Evolutionary conservation across 345 rosid species (phyloP), one percentile per base, ranked within the genome.

Genomic region (Eucalyptus leucophloia): DNA sequence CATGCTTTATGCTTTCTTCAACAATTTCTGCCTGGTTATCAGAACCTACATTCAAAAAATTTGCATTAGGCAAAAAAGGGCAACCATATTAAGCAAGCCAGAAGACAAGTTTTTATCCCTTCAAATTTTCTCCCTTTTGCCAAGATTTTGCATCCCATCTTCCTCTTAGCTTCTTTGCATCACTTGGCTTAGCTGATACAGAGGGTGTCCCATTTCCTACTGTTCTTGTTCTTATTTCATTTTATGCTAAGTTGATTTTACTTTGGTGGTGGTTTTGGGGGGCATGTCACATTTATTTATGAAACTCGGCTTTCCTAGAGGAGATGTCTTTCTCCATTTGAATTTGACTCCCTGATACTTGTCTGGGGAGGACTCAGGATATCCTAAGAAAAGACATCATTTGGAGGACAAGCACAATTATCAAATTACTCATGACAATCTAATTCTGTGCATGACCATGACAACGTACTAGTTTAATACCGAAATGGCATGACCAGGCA

Each of bases 1-100:
- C 98, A 89, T 95, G 96, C 87, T 89, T 93, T 89, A 96, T 95
- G 92, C 98, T 96, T 92, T 95, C 94, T 60, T 93, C 95, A 45
- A 96, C 94, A 56, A 93, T 91, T 88, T 94, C 94, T 62, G 91
- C 92, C 89, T 90, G 95, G 93, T 94, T 94, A 87, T 94, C 96
- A 86, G 92, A 88, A 90, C 93, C 97, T 96, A 92, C 87, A 92
- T 26, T 87, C 32, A 86, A 56, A 12, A 30, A 42, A 49, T 62
- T 82, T 42, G 86, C 49, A 34, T 53, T 58, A 86, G 62, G 7
- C 24, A 4, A 56, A 86, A 65, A n/a, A 51, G 17, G 42, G 40
- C 62, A 89, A 86, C 47, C 45, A 77, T 77, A 37, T 37, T 21
- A 37, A 21, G 83, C 8, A 77, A 77, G 45, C 44, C 24, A 40